Evolutionary conservation across 345 rosid genomes (phyloP), one percentile per base, ranked within the genome.

Genomic region (Raphanus sativus): DNA sequence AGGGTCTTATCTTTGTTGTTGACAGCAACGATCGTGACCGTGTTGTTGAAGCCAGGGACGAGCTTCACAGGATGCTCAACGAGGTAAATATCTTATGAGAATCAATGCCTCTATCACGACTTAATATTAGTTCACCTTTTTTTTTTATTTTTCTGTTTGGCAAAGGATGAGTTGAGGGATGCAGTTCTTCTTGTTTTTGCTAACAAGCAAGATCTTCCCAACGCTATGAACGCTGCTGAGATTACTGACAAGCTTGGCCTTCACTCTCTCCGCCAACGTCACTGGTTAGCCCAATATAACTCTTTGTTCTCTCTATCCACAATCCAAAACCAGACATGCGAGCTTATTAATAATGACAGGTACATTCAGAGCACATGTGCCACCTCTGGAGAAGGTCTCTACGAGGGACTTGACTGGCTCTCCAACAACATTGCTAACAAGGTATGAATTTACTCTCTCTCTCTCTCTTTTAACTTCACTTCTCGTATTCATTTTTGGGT

Each of bases 351-450:
- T 15, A 8, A 45, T 12, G 2, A 48, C 91, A 90, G 98, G 98
- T 92, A 92, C 77, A 92, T 92, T 83, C 97, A 92, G 89, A 92
- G 97, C 87, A 90, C 96, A 66, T 92, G 97, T 68, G 98, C 98
- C 75, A 92, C 98, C 32, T 92, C 98, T 8, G 98, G 98, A 73
- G 98, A 92, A 86, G 98, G 98, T 29, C 85, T 92, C 76, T 92
- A 92, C 1, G 98, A 92, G 85, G 98, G 98, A 17, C 85, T 92
- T 36, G 98, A 92, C 86, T 92, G 98, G 98, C 96, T 92, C 79
- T 92, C 98, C 12, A 92, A 90, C 90, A 92, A 92, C 82, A 92
- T 92, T 40, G 98, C 96, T 13, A 90, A 81, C 91, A 92, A 90
- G 98, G 98, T 92, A 75, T 34, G 0, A 10, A 6, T 48, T 36